Evolutionary conservation across 768 basidiomycete species (phyloP), one percentile per base, ranked within the genome.

Genomic region (Leccinum truebloodii): DNA sequence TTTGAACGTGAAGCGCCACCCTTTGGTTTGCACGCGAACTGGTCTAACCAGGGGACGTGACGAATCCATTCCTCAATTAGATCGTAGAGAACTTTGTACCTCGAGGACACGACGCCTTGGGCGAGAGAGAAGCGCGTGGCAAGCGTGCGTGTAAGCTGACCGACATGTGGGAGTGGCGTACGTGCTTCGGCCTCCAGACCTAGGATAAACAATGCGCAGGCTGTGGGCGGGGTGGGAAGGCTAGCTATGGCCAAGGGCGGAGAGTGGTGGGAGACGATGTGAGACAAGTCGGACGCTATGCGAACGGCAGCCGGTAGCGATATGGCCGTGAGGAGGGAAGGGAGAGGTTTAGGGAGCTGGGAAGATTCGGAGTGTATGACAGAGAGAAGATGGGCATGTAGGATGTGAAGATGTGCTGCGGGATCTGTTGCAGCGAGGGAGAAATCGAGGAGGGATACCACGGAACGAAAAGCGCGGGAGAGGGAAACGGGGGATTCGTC

Each of bases 31-130:
- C 60, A 64, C 12, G 77, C 72, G 61, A 86, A 86, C 51, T 83
- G 80, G 62, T 85, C 80, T 12, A 92, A 76, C 92, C 91, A 94
- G 5, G 89, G 88, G 3, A 93, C 78, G n/a, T 83, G 80, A 53
- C 80, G 77, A 28, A 86, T 82, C 80, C 84, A 85, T 58, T 79
- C 75, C 37, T 81, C 81, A 34, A 92, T 73, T 58, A 82, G 73
- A 65, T 88, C 85, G 67, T 86, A 86, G 30, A 90, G 71, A 39
- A 77, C 64, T 70, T 85, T 88, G 74, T 93, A 93, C 3, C 89
- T 85, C 30, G 81, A 76, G 83, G 90, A 85, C 28, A 91, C 81
- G 51, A 83, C 78, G 32, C 78, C 75, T 57, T 84, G 81, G 16
- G 80, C 77, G 39, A 80, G 76, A 37, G 82, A 79, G 63, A 82